phyloP scores from a whole-genome alignment of 2,329 filamentous ascomycete genomes.

The Cercospora brassicicola region DNA sequence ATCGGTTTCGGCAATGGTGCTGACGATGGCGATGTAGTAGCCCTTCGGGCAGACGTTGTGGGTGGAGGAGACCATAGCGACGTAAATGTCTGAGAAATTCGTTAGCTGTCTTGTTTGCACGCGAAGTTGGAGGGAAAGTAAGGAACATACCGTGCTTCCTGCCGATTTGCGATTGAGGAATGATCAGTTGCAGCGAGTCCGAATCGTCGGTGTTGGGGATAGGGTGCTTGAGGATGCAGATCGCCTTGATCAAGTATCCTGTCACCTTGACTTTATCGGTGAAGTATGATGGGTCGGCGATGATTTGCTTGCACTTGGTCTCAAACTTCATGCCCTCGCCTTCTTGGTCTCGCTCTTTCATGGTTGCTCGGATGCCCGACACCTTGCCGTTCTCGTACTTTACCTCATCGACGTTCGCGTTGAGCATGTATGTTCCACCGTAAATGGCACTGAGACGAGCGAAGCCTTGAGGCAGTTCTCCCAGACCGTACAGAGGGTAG shows the following conservation, averaged over 20 bases:
- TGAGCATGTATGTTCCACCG: conserved; percentile 98
- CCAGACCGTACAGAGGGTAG: conserved; percentile 96
- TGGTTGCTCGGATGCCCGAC: conserved; percentile 95
- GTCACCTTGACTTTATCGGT: conserved; percentile 81
- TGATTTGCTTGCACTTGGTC: conserved; percentile 93
- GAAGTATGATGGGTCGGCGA: conserved; percentile 97
- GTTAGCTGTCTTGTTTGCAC: not conserved
- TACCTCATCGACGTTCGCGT: conserved; percentile 89
- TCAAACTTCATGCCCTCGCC: conserved; percentile 81
- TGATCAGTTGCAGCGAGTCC: conserved; percentile 93
- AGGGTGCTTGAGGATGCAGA: conserved; percentile 96
- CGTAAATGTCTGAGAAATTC: conserved; percentile 74
- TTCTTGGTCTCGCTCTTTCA: conserved; percentile 79
- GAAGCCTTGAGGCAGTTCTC: conserved; percentile 95
- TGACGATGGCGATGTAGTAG: conserved; percentile 98
- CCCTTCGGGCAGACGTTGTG: conserved; percentile 99
- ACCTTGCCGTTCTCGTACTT: conserved; percentile 76
- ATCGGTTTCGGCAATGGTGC: conserved; percentile 87
- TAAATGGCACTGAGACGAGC: conserved; percentile 97
- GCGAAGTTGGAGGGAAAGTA: not conserved
- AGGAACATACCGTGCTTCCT: conserved; percentile 79
- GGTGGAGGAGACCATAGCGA: conserved; percentile 89
- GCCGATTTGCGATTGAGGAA: conserved; percentile 94
- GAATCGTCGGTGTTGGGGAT: conserved; percentile 82
- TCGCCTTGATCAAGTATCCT: conserved; percentile 90